A percentile compares a stretch with the other conserved stretches of the same genome.
These are phyloP conservation scores for Fusarium metavorans DNA, from an alignment of 2,329 filamentous ascomycete species.

Conservation along the genomic window DNA sequence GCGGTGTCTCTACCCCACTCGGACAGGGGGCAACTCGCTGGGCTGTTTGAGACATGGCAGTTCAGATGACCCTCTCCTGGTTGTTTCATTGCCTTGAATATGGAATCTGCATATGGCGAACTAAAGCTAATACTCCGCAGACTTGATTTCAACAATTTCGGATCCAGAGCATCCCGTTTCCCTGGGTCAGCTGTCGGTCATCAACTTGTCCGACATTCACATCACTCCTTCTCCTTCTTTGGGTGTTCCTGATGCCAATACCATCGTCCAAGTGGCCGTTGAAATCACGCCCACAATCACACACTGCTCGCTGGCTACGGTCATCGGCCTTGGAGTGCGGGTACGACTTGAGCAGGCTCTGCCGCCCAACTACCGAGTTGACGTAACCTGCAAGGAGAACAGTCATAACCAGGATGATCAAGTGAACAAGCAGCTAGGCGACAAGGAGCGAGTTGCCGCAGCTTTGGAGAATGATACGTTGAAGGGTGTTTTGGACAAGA, in stretches of 20 bases:
- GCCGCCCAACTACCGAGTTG: slow-evolving; percentile 90
- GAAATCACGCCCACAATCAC: slow-evolving; percentile 96
- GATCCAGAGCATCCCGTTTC: slow-evolving; percentile 97
- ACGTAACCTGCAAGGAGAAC: slow-evolving; percentile 94
- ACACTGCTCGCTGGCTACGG: slow-evolving; percentile 95
- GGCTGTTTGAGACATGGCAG: neutral
- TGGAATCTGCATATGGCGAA: neutral
- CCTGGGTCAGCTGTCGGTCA: slow-evolving; percentile 90
- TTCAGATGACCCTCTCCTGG: neutral
- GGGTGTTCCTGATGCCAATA: slow-evolving; percentile 61
- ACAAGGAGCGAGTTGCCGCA: slow-evolving; percentile 96
- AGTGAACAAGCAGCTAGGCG: slow-evolving; percentile 94
- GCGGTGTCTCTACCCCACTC: neutral
- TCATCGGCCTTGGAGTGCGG: slow-evolving; percentile 93
- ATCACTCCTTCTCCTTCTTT: slow-evolving; percentile 65
- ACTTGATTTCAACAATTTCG: slow-evolving; percentile 93
- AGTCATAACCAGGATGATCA: slow-evolving; percentile 96
- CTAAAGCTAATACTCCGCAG: slow-evolving; percentile 58
- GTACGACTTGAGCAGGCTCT: slow-evolving; percentile 91
- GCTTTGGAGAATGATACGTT: slow-evolving; percentile 94
- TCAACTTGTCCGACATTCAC: slow-evolving; percentile 93
- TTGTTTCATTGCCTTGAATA: neutral
- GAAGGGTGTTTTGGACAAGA: slow-evolving; percentile 89
- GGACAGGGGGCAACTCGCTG: neutral
- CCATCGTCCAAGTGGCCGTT: slow-evolving; percentile 80